A percentile compares a stretch with the other conserved stretches of the same genome.
Conservation (phyloP, 768 basidiomycete species). For the Russula griseocarnosa region DNA sequence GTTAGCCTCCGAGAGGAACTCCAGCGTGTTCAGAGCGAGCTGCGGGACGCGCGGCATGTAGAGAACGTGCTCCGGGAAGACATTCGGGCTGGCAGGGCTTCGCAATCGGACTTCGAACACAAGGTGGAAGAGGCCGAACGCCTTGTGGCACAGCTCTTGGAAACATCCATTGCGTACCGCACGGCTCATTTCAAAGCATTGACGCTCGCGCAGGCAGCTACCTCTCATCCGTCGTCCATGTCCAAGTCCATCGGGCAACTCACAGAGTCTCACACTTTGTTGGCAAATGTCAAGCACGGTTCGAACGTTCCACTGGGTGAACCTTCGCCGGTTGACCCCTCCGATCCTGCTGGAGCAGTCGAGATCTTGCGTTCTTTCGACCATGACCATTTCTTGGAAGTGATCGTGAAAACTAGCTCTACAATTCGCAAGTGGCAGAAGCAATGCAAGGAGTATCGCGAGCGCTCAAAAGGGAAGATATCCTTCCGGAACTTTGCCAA, state of each 20-base stretch:
- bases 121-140: constrained; percentile 60
- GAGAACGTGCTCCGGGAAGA: constrained; percentile 74
- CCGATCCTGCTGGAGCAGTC: constrained; percentile 65
- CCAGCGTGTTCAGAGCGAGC: constrained; percentile 63
- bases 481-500: constrained; percentile 93
- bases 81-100: constrained; percentile 61
- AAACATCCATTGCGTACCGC: constrained; percentile 74
- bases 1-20: constrained; percentile 69
- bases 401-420: constrained; percentile 73
- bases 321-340: constrained; percentile 72
- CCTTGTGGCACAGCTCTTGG: constrained; percentile 76
- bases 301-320: constrained; percentile 52
- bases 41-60: constrained; percentile 60
- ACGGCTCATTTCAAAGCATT: constrained; percentile 73
- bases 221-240: constrained; percentile 41
- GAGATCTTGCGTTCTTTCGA: constrained; percentile 72
- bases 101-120: constrained; percentile 64
- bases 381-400: constrained; percentile 81
- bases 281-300: constrained; percentile 46
- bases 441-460: constrained; percentile 92
- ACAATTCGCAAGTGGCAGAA: constrained; percentile 96
- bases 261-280: constrained; percentile 31
- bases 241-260: constrained; percentile 47
- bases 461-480: constrained; percentile 94
- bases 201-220: constrained; percentile 55